These are phyloP conservation scores for Blastobotrys proliferans DNA, from an alignment of 1,139 yeast genomes.

Conservation along the genomic window DNA sequence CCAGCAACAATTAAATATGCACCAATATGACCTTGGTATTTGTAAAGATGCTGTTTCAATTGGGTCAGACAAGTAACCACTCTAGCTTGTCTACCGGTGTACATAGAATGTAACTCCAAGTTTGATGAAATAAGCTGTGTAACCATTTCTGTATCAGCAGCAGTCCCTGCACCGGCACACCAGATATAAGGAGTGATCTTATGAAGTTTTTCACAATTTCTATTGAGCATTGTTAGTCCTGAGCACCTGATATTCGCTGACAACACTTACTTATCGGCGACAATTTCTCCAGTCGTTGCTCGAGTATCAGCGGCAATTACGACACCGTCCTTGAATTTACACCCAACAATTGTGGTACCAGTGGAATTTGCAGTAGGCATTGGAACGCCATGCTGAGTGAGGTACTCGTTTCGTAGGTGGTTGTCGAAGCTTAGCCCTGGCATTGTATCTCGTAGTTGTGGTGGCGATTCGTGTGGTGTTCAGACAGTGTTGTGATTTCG, in stretches of 20 bases:
- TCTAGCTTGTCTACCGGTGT: constrained; percentile 81
- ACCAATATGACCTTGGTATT: constrained; percentile 95
- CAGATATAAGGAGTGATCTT: constrained; percentile 88
- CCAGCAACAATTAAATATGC: constrained; percentile 97
- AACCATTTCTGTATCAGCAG: constrained; percentile 98
- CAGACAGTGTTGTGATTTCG: no score
- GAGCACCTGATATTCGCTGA: neutral
- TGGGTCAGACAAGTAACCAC: constrained; percentile 91
- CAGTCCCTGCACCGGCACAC: constrained; percentile 99
- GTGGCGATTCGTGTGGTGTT: no score
- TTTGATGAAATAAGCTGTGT: constrained; percentile 90
- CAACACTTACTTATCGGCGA: constrained; percentile 97
- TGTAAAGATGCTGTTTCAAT: constrained; percentile 91
- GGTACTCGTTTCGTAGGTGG: constrained; percentile 76
- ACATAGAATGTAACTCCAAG: constrained; percentile 80
- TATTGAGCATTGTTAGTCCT: neutral
- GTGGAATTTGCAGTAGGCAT: constrained; percentile 91
- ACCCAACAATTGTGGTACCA: constrained; percentile 97
- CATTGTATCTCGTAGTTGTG: constrained; percentile 42
- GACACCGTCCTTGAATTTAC: constrained; percentile 87
- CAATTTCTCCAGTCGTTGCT: constrained; percentile 93
- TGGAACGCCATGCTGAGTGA: constrained; percentile 67
- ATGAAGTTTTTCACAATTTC: constrained; percentile 90
- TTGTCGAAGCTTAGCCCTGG: constrained; percentile 91
- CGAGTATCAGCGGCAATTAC: constrained; percentile 98